A percentile compares a stretch with the other conserved stretches of the same genome.
phyloP scores from a whole-genome alignment of 2,329 filamentous ascomycete genomes.

The Aureobasidium melanogenum region DNA sequence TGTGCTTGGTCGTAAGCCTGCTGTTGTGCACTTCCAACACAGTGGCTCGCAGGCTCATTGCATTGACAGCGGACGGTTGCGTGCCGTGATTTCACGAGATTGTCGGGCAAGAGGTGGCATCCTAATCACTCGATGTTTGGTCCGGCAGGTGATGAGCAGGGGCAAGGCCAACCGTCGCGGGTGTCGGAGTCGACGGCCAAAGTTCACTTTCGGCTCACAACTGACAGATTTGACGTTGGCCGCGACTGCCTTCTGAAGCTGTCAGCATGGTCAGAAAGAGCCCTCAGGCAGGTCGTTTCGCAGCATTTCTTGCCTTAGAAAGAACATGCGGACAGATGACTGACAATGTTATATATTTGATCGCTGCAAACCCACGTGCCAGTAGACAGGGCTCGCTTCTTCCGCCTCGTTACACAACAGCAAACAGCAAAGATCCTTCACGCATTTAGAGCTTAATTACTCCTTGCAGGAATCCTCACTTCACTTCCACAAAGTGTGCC shows the following conservation, averaged over 20 bases:
- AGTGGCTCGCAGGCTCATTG: neutral
- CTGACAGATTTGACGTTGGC: constrained; percentile 1
- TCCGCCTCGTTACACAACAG: neutral
- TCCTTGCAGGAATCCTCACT: constrained; percentile 4
- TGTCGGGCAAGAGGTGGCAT: neutral
- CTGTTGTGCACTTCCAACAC: neutral
- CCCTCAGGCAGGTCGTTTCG: neutral
- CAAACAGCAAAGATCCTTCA: constrained; percentile 5
- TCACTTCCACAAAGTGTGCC: neutral
- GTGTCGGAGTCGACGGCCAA: neutral
- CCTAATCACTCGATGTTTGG: neutral
- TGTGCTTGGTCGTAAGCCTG: neutral
- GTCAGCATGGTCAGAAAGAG: neutral
- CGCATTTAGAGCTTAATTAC: neutral
- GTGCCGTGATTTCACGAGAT: neutral
- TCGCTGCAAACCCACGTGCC: constrained; percentile 2
- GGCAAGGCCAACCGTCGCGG: constrained; percentile 6
- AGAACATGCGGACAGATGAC: neutral
- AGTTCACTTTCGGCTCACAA: neutral
- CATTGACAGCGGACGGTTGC: constrained; percentile 9
- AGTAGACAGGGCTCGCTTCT: neutral
- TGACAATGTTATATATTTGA: constrained; percentile 7
- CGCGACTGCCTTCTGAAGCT: neutral
- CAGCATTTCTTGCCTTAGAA: neutral
- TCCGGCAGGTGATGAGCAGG: constrained; percentile 2